Evolutionary conservation across 176 grass and related monocot species (phyloP).

Genomic region (Carex pumila): DNA sequence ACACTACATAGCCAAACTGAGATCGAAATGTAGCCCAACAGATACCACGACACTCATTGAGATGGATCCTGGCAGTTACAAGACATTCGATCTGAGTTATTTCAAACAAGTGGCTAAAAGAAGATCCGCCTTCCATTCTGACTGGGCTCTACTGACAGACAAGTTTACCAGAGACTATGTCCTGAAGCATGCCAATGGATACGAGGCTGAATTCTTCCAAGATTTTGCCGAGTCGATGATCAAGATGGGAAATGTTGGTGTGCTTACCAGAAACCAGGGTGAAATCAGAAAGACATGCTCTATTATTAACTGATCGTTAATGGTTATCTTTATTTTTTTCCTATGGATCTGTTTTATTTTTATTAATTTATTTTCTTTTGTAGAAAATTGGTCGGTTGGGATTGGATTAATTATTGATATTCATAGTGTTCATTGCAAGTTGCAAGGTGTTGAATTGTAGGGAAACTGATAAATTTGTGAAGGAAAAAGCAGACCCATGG

Average conservation of each 20-base stretch:
- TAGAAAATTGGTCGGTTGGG: no score
- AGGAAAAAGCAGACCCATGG: no score
- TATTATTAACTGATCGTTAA: constrained; percentile 14
- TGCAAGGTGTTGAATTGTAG: no score
- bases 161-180: constrained; percentile 42
- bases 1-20: constrained; percentile 45
- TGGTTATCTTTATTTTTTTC: neutral
- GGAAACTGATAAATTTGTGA: no score
- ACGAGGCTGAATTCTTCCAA: constrained; percentile 33
- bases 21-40: constrained; percentile 24
- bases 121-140: constrained; percentile 54
- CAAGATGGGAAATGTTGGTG: constrained; percentile 53
- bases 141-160: constrained; percentile 43
- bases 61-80: constrained; percentile 81
- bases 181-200: constrained; percentile 31
- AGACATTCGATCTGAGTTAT: constrained; percentile 63
- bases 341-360: no score
- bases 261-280: constrained; percentile 42
- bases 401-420: no score
- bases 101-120: constrained; percentile 42
- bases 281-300: constrained; percentile 71
- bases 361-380: no score
- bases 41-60: constrained; percentile 37
- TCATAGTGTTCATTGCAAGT: no score
- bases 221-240: constrained; percentile 62